phyloP scores from a whole-genome alignment of 805 yeast genomes.

The Candida tallmaniae region DNA sequence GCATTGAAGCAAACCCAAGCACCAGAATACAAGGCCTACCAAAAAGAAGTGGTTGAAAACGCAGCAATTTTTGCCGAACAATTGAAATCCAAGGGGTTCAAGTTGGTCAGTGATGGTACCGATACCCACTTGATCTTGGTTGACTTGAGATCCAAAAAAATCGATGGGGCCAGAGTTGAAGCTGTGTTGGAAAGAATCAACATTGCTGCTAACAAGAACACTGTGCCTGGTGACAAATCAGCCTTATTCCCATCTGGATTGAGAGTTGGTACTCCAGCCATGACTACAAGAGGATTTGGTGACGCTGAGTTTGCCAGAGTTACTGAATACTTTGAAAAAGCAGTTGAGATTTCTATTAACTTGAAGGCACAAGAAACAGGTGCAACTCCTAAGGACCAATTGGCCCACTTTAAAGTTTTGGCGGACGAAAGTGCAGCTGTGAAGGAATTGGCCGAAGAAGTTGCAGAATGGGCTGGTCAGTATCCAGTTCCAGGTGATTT shows the following conservation, averaged over 20 bases:
- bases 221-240: conserved; percentile 96
- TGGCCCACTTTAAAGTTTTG: conserved; percentile 65
- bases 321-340: conserved; percentile 74
- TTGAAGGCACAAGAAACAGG: conserved; percentile 60
- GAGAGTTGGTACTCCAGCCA: conserved; percentile 97
- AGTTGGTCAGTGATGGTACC: conserved; percentile 89
- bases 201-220: conserved; percentile 95
- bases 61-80: conserved; percentile 79
- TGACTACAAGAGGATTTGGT: conserved; percentile 95
- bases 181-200: conserved; percentile 90
- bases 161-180: conserved; percentile 97
- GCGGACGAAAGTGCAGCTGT: conserved; percentile 65
- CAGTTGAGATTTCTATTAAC: conserved; percentile 61
- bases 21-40: conserved; percentile 90
- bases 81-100: conserved; percentile 68
- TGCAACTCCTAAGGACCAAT: conserved; percentile 50
- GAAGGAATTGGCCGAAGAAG: conserved; percentile 49
- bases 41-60: conserved; percentile 79
- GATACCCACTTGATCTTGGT: conserved; percentile 96
- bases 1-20: conserved; percentile 92
- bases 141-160: conserved; percentile 79
- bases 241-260: conserved; percentile 97
- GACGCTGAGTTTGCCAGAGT: conserved; percentile 80
- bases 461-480: conserved; percentile 63
- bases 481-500: conserved; percentile 88